Percentiles rank a stretch among this genome's conserved stretches.
phyloP scores from a whole-genome alignment of 1,284 basidiomycete species.

The Sanghuangporus sanghuang region DNA sequence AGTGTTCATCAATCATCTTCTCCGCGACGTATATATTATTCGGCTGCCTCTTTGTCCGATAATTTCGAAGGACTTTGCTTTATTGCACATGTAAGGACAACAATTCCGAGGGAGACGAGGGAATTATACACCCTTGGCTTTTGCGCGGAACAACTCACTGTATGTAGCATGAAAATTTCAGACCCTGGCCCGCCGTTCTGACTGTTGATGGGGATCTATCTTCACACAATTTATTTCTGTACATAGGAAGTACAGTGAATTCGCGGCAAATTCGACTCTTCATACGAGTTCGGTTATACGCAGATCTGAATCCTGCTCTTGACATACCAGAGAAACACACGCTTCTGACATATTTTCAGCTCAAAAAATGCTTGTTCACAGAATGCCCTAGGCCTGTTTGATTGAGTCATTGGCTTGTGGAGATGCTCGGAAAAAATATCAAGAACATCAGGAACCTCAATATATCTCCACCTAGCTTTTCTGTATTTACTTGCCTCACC shows the following conservation, averaged over 20 bases:
- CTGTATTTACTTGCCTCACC: background rate
- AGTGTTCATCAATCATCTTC: background rate
- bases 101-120: background rate
- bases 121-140: too few species aligned
- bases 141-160: too few species aligned
- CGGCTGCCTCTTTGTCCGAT: background rate
- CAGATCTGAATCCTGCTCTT: too few species aligned
- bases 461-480: background rate
- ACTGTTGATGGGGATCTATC: background rate
- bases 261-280: background rate
- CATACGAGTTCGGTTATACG: too few species aligned
- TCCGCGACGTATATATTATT: background rate
- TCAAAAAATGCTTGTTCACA: background rate
- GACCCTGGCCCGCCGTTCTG: background rate
- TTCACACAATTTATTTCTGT: background rate
- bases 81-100: too few species aligned
- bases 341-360: background rate
- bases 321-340: background rate
- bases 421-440: background rate
- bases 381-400: background rate
- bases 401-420: background rate
- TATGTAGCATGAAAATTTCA: too few species aligned
- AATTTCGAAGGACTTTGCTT: background rate
- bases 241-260: background rate
- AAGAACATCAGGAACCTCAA: background rate